Conservation (phyloP, 495 filamentous ascomycete species). For the Penicillium herquei region DNA sequence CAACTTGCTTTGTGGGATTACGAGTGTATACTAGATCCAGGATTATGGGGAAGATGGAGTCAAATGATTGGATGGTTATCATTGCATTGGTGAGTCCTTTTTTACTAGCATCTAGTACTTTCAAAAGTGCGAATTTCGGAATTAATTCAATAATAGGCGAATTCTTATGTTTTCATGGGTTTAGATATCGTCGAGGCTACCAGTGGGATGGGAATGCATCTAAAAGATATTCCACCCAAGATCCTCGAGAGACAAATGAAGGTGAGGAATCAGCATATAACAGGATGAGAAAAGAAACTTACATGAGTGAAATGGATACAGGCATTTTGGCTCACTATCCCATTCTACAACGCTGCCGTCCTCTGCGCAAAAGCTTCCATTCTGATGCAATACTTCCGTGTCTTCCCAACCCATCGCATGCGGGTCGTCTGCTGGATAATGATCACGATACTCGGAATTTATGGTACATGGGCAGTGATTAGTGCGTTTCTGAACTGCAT, state of each 20-base stretch:
- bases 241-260: constrained; percentile 40
- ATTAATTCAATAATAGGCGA: constrained; percentile 15
- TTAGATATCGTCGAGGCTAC: constrained; percentile 38
- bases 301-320: constrained; percentile 3
- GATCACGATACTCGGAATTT: constrained; percentile 39
- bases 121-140: neutral
- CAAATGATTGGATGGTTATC: constrained; percentile 46
- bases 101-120: neutral
- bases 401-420: constrained; percentile 44
- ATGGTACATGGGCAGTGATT: constrained; percentile 42
- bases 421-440: constrained; percentile 42
- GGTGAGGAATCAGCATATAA: constrained; percentile 5
- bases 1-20: constrained; percentile 33
- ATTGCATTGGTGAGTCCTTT: constrained; percentile 33
- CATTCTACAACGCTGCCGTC: constrained; percentile 49
- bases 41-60: constrained; percentile 36
- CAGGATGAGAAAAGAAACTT: neutral
- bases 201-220: constrained; percentile 44
- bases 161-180: constrained; percentile 43
- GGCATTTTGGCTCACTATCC: constrained; percentile 47
- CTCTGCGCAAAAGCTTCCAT: constrained; percentile 53
- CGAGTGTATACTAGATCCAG: constrained; percentile 38
- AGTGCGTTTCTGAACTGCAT: constrained; percentile 47
- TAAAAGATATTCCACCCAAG: constrained; percentile 30
- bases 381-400: constrained; percentile 47